These are phyloP conservation scores for Pterocarpus santalinus DNA, from an alignment of 306 rosid species.

Conservation along the genomic window DNA sequence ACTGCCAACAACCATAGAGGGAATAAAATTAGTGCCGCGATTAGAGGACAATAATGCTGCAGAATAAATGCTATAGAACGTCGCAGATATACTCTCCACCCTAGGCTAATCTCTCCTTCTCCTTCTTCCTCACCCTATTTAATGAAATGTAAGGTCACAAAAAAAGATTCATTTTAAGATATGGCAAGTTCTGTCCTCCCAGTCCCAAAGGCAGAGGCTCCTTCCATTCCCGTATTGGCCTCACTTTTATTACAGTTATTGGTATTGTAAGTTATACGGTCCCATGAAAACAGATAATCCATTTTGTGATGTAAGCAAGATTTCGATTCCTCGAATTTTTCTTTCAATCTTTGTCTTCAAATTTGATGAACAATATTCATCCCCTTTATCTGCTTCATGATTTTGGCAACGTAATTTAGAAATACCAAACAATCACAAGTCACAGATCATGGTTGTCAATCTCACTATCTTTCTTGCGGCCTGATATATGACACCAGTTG, in stretches of 20 bases:
- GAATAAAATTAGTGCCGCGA: conserved; percentile 17
- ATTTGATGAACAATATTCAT: too few species aligned
- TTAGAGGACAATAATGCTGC: conserved; percentile 1
- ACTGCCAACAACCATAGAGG: background rate
- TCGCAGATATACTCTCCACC: background rate
- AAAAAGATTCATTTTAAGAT: background rate
- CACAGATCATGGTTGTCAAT: too few species aligned
- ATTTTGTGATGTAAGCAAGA: background rate
- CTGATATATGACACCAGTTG: too few species aligned
- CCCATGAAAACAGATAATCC: background rate
- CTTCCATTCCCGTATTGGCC: background rate
- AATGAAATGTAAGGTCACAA: conserved; percentile 22
- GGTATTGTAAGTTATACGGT: background rate
- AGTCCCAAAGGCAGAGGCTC: background rate
- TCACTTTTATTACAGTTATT: too few species aligned
- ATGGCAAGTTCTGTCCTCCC: background rate
- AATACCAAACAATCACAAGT: too few species aligned
- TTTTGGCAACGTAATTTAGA: too few species aligned
- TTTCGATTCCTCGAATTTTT: conserved; percentile 18
- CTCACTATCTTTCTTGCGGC: too few species aligned
- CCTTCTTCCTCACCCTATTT: background rate
- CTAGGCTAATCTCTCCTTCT: background rate
- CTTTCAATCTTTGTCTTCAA: background rate
- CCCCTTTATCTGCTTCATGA: too few species aligned
- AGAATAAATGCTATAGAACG: conserved; percentile 40